phyloP scores from a whole-genome alignment of 2,329 filamentous ascomycete genomes.

The Aaosphaeria pasadenensis region DNA sequence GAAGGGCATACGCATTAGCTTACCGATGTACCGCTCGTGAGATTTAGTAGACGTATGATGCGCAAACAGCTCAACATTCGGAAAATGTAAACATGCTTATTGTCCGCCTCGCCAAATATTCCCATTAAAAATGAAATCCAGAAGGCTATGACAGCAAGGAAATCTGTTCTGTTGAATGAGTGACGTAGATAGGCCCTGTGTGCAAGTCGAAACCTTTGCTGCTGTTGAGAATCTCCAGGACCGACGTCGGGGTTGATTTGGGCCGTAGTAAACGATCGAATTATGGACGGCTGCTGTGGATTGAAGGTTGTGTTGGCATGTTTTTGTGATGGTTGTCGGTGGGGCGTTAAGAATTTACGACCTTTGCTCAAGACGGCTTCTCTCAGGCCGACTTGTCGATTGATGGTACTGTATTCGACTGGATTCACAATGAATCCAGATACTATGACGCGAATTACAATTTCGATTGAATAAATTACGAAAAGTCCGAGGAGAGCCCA shows the following conservation, averaged over 20 bases:
- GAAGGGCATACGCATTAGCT: conserved; percentile 31
- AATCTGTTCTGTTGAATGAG: conserved; percentile 93
- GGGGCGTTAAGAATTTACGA: conserved; percentile 74
- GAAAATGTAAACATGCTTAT: conserved; percentile 79
- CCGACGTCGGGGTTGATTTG: conserved; percentile 55
- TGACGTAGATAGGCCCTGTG: conserved; percentile 90
- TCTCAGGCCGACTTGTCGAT: conserved; percentile 70
- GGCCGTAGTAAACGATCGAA: conserved; percentile 72
- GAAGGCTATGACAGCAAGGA: conserved; percentile 89
- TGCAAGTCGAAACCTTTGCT: conserved; percentile 81
- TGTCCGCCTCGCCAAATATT: conserved; percentile 65
- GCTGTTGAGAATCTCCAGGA: conserved; percentile 65
- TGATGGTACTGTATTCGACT: conserved; percentile 85
- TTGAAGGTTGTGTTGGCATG: conserved; percentile 42
- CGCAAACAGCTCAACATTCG: conserved; percentile 95
- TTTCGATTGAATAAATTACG: conserved; percentile 83
- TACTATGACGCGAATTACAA: conserved; percentile 79
- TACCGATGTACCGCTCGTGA: conserved; percentile 91
- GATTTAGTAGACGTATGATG: conserved; percentile 82
- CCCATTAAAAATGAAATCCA: conserved; percentile 85
- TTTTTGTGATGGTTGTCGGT: conserved; percentile 67
- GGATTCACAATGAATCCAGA: conserved; percentile 93
- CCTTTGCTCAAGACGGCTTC: conserved; percentile 75
- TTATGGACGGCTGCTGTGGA: conserved; percentile 60
- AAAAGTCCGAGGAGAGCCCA: conserved; percentile 82